Percentiles rank a stretch among this genome's conserved stretches.
Evolutionary conservation across 345 rosid genomes (phyloP).

Genomic region (Cochlearia excelsa): DNA sequence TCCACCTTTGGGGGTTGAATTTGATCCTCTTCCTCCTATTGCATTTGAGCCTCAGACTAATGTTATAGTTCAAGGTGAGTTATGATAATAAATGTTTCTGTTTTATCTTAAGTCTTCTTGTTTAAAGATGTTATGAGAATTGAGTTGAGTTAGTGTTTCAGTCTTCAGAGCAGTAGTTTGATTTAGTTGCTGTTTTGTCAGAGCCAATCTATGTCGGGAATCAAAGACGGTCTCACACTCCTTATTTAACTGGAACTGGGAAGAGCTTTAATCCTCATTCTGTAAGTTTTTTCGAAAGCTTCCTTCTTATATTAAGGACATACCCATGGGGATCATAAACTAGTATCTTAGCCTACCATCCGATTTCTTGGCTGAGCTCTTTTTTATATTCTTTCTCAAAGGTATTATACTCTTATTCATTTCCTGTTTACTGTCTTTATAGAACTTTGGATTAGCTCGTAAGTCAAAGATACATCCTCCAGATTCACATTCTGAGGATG

Average conservation of each 20-base stretch:
- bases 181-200: conserved; percentile 37
- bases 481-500: conserved; percentile 46
- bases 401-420: conserved; percentile 9
- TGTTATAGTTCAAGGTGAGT: conserved; percentile 56
- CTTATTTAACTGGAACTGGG: conserved; percentile 44
- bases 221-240: conserved; percentile 45
- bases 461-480: conserved; percentile 41
- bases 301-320: conserved; percentile 4
- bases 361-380: conserved; percentile 5
- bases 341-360: conserved; percentile 2
- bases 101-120: conserved; percentile 1
- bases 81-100: conserved; percentile 2
- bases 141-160: no score
- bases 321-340: conserved; percentile 7
- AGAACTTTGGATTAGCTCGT: conserved; percentile 47
- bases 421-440: conserved; percentile 30
- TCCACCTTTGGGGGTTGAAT: conserved; percentile 69
- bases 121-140: conserved; percentile 3
- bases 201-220: conserved; percentile 57
- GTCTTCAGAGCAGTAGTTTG: conserved; percentile 17
- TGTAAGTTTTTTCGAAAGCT: conserved; percentile 52
- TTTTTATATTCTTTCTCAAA: not conserved
- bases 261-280: conserved; percentile 43
- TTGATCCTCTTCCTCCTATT: conserved; percentile 81
- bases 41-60: conserved; percentile 67